phyloP scores from a whole-genome alignment of 495 filamentous ascomycete genomes.

The Apodospora peruviana region DNA sequence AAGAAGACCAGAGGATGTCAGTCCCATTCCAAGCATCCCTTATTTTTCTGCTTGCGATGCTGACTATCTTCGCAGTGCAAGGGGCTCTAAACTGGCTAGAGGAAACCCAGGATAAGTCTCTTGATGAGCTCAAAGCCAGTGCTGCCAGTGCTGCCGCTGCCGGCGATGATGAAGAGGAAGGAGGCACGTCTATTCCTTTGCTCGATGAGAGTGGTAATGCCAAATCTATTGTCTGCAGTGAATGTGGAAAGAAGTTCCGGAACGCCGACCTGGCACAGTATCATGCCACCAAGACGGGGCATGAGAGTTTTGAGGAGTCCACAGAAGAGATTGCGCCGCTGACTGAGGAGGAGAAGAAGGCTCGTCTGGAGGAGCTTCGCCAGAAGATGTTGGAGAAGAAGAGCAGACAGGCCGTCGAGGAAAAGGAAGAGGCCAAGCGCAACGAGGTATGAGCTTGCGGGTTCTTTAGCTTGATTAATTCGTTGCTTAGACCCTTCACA shows the following conservation, averaged over 20 bases:
- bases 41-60: constrained; percentile 6
- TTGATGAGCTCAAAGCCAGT: constrained; percentile 61
- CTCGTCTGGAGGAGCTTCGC: constrained; percentile 67
- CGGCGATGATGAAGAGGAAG: constrained; percentile 55
- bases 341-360: constrained; percentile 86
- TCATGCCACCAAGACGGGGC: constrained; percentile 82
- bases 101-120: constrained; percentile 71
- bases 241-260: constrained; percentile 87
- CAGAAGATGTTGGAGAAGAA: constrained; percentile 69
- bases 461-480: not conserved
- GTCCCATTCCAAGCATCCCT: constrained; percentile 22
- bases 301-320: constrained; percentile 89
- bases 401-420: constrained; percentile 60
- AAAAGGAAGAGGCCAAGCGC: constrained; percentile 78
- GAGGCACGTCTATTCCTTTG: constrained; percentile 42
- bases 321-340: constrained; percentile 85
- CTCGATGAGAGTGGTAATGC: constrained; percentile 56
- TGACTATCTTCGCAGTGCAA: constrained; percentile 62
- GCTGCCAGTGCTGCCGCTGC: constrained; percentile 22
- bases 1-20: constrained; percentile 70
- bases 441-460: constrained; percentile 62
- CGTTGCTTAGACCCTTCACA: constrained; percentile 25
- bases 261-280: constrained; percentile 76
- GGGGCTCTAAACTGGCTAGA: constrained; percentile 93
- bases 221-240: constrained; percentile 66